Percentiles rank a stretch among this genome's conserved stretches.
phyloP scores from a whole-genome alignment of 208 protist genomes.

The Polymyxa betae region DNA sequence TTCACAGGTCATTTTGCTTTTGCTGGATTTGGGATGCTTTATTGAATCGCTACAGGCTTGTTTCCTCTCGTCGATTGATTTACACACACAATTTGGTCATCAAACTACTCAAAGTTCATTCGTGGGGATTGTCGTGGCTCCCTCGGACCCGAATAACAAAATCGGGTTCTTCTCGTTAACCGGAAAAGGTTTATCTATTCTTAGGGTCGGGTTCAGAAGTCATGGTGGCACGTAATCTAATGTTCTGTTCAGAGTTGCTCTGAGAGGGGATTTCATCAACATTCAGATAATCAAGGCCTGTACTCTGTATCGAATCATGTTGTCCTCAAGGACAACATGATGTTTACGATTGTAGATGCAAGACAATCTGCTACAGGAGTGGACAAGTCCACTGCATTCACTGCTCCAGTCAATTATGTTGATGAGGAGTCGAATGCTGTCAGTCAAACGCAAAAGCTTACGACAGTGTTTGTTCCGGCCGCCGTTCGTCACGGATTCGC shows the following conservation, averaged over 20 bases:
- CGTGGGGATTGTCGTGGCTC: conserved; percentile 47
- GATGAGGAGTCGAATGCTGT: too few species aligned
- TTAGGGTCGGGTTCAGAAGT: not conserved
- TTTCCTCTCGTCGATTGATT: conserved; percentile 52
- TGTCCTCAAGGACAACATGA: not conserved
- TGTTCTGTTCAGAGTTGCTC: not conserved
- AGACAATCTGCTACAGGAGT: too few species aligned
- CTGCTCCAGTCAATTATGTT: too few species aligned
- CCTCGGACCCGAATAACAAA: conserved; percentile 23
- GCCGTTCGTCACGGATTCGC: too few species aligned
- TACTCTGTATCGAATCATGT: not conserved
- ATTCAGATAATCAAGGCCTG: not conserved
- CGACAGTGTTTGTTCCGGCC: too few species aligned
- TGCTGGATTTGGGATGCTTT: not conserved
- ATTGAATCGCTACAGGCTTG: not conserved
- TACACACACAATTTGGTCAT: conserved; percentile 44
- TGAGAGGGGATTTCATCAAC: conserved; percentile 17
- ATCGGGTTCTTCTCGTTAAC: conserved; percentile 46
- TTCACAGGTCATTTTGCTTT: not conserved
- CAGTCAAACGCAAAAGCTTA: too few species aligned
- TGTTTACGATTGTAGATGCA: conserved; percentile 2
- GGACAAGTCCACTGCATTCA: too few species aligned
- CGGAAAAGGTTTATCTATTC: not conserved
- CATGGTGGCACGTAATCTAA: not conserved
- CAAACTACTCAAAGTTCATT: not conserved